Evolutionary conservation across 306 rosid species (phyloP).

Genomic region (Vigna trinervia): DNA sequence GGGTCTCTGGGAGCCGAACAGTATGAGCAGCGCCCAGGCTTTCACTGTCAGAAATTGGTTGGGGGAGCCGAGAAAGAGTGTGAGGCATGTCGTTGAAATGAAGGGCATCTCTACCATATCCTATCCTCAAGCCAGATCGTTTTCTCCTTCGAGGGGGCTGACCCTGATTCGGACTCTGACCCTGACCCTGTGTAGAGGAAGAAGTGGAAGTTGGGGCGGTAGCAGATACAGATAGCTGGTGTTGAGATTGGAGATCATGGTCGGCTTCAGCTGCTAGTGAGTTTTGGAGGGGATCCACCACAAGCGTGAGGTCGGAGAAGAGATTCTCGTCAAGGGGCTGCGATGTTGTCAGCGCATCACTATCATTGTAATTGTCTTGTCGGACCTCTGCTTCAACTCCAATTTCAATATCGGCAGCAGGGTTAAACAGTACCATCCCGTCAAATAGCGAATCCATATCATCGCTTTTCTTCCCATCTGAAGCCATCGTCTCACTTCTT

Average conservation of each 20-base stretch:
- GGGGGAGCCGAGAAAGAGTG: not conserved
- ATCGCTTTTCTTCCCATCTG: slow-evolving; percentile 49
- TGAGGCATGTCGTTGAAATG: slow-evolving; percentile 34
- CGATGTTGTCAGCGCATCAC: slow-evolving; percentile 34
- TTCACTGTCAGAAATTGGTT: not conserved
- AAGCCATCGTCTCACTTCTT: slow-evolving; percentile 30
- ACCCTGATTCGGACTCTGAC: not conserved
- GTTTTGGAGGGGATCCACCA: slow-evolving; percentile 52
- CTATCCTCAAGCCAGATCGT: slow-evolving; percentile 72
- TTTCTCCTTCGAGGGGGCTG: slow-evolving; percentile 59
- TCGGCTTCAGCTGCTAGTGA: slow-evolving; percentile 27
- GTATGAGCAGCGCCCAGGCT: not conserved
- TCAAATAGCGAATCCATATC: slow-evolving; percentile 82
- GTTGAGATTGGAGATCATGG: slow-evolving; percentile 35
- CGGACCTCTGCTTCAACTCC: slow-evolving; percentile 21
- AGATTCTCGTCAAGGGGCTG: slow-evolving; percentile 86
- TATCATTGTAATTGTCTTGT: slow-evolving; percentile 34
- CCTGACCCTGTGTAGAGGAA: slow-evolving; percentile 45
- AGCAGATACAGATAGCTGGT: not conserved
- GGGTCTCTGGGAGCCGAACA: not conserved
- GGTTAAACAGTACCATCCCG: slow-evolving; percentile 75
- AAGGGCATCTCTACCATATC: slow-evolving; percentile 64
- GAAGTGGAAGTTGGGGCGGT: not conserved
- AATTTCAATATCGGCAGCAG: slow-evolving; percentile 49
- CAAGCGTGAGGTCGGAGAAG: slow-evolving; percentile 76